A percentile compares a stretch with the other conserved stretches of the same genome.
phyloP scores from a whole-genome alignment of 805 yeast species.

The Myxozyma melibiosi region DNA sequence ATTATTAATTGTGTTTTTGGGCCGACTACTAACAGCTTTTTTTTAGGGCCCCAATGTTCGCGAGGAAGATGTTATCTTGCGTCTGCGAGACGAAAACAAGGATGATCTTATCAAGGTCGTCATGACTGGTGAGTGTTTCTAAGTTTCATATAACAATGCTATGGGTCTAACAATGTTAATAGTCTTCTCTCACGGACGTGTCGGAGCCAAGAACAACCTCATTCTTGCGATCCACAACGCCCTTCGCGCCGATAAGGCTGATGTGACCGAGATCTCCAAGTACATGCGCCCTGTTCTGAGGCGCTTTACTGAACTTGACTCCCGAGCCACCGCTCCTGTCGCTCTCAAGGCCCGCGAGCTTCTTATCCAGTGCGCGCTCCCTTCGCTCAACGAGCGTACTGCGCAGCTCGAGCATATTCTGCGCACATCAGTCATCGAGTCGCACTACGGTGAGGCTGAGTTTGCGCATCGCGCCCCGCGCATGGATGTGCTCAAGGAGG shows the following conservation, averaged over 20 bases:
- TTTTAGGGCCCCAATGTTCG: constrained; percentile 64
- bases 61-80: constrained; percentile 87
- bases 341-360: constrained; percentile 95
- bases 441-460: constrained; percentile 84
- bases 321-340: constrained; percentile 89
- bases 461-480: constrained; percentile 79
- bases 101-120: constrained; percentile 75
- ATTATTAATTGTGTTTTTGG: background rate
- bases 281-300: constrained; percentile 72
- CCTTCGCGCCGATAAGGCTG: constrained; percentile 52
- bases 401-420: constrained; percentile 97
- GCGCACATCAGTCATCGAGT: constrained; percentile 85
- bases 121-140: constrained; percentile 38
- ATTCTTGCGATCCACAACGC: constrained; percentile 80
- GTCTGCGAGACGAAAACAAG: constrained; percentile 84
- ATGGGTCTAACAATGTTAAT: background rate
- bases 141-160: background rate
- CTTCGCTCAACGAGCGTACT: constrained; percentile 92
- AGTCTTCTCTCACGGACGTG: constrained; percentile 88
- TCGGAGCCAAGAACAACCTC: constrained; percentile 88
- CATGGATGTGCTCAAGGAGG: constrained; percentile 77
- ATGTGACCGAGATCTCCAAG: constrained; percentile 51
- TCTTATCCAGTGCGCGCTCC: constrained; percentile 93
- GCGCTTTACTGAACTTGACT: constrained; percentile 81
- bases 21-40: background rate